A percentile compares a stretch with the other conserved stretches of the same genome.
Conservation (phyloP, 192 early-diverging fungal species). For the Martensiomyces pterosporus region DNA sequence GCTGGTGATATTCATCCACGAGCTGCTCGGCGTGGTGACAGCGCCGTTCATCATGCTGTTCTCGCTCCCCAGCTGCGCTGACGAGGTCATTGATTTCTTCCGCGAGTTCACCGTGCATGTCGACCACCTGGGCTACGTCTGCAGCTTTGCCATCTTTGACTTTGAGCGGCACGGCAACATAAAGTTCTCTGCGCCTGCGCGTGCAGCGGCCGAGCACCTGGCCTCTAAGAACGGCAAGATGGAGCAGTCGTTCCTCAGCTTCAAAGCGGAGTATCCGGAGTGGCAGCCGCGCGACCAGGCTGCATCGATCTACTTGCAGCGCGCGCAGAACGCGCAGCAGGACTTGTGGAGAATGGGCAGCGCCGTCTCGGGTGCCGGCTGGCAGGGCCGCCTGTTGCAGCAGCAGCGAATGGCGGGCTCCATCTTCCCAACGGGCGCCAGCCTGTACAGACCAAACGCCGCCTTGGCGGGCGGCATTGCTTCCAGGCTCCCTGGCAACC, state of each 20-base stretch:
- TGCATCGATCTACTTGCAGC: conserved; percentile 75
- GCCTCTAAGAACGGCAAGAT: conserved; percentile 91
- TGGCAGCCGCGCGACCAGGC: conserved; percentile 84
- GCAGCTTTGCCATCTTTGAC: conserved; percentile 96
- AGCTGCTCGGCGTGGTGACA: conserved; percentile 74
- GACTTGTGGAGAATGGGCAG: conserved; percentile 42
- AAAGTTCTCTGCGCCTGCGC: conserved; percentile 74
- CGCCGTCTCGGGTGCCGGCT: conserved; percentile 13
- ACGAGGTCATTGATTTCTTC: conserved; percentile 89
- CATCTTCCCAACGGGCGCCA: conserved; percentile 41
- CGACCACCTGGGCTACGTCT: conserved; percentile 88
- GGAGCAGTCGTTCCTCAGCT: conserved; percentile 96
- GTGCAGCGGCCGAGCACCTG: conserved; percentile 55
- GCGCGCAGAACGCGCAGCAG: conserved; percentile 48
- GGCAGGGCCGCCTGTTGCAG: conserved; percentile 47
- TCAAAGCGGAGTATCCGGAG: conserved; percentile 90
- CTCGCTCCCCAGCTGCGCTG: conserved; percentile 70
- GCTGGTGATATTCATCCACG: conserved; percentile 72
- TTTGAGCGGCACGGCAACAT: conserved; percentile 87
- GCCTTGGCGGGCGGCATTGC: no score
- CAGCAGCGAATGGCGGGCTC: conserved; percentile 49
- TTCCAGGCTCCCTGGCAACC: no score
- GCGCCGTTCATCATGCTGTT: conserved; percentile 80
- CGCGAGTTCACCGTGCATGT: conserved; percentile 91
- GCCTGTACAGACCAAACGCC: conserved; percentile 23